Evolutionary conservation across 768 basidiomycete genomes (phyloP).

Genomic region (Galerina marginata): DNA sequence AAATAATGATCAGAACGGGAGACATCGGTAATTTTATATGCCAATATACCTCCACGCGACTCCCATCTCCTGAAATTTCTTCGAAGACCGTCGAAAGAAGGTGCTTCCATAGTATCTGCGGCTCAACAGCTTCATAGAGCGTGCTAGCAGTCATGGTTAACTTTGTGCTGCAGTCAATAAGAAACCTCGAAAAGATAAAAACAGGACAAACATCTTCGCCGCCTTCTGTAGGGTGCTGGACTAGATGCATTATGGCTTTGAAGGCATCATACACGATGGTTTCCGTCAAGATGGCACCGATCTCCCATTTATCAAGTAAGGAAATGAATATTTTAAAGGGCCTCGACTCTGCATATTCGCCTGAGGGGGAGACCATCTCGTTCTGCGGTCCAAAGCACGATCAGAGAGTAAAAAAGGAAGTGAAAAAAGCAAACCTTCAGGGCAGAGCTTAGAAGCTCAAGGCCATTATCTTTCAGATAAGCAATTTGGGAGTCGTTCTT

Average conservation of each 20-base stretch:
- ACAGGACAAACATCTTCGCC: constrained; percentile 61
- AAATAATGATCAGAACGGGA: constrained; percentile 1
- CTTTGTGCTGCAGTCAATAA: constrained; percentile 37
- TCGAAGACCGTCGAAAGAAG: constrained; percentile 62
- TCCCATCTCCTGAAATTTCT: constrained; percentile 53
- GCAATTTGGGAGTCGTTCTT: constrained; percentile 73
- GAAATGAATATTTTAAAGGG: constrained; percentile 98
- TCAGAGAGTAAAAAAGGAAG: background rate
- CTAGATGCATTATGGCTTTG: constrained; percentile 64
- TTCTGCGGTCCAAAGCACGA: constrained; percentile 44
- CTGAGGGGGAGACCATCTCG: constrained; percentile 77
- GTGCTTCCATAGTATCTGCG: constrained; percentile 84
- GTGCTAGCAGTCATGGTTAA: constrained; percentile 83
- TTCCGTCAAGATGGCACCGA: constrained; percentile 83
- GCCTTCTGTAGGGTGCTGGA: constrained; percentile 56
- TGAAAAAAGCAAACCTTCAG: constrained; percentile 57
- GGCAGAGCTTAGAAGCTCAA: constrained; percentile 74
- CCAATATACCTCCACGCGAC: constrained; percentile 51
- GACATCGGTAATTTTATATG: background rate
- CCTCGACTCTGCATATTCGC: constrained; percentile 76
- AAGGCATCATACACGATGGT: constrained; percentile 81
- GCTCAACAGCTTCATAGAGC: constrained; percentile 93
- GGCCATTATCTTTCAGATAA: constrained; percentile 70
- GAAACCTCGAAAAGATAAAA: background rate
- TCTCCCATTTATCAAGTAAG: constrained; percentile 95